Evolutionary conservation across 345 rosid species (phyloP), one percentile per base, ranked within the genome.

Genomic region (Dovyalis caffra): DNA sequence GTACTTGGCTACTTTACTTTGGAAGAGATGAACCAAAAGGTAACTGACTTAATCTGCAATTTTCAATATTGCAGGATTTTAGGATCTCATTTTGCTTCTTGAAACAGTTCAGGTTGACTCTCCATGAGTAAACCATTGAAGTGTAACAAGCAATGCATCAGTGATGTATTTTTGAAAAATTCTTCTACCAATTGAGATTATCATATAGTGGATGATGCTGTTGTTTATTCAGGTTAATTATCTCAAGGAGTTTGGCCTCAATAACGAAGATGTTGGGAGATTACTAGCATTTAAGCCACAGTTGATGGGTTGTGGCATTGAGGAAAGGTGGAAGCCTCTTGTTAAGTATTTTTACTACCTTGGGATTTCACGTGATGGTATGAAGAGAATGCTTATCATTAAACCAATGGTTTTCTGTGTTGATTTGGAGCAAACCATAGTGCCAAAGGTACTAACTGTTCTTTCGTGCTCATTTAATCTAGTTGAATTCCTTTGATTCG

Each of bases 1-100:
- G 89, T 82, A 21, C 87, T 91, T 21, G 96, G 97, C 18, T 76
- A 76, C 76, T 92, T 84, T 65, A 85, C 90, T 2, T 76, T 91
- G 66, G 84, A 90, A 76, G 96, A 89, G 85, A 95, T 95, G 99
- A 87, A 90, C 69, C 82, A 83, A 73, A 92, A 92, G 97, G 98
- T 94, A 76, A 40, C 66, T 43, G 33, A 64, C 51, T 80, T 23
- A 3, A 9, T 76, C 32, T 64, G 23, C 61, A 29, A 21, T 64
- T n/a, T 25, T 25, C 64, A 49, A n/a, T 75, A 21, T 45, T 70
- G 31, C 62, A 37, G 32, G 64, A 43, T 73, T 25, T n/a, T 45
- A 15, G 35, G 31, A 28, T 64, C 60, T 61, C 26, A 10, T 35
- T 75, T 70, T 56, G 28, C 43, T 69, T 77, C 35, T 33, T 53